Conservation (phyloP, 805 yeast genomes). For the Saturnispora quitensis region DNA sequence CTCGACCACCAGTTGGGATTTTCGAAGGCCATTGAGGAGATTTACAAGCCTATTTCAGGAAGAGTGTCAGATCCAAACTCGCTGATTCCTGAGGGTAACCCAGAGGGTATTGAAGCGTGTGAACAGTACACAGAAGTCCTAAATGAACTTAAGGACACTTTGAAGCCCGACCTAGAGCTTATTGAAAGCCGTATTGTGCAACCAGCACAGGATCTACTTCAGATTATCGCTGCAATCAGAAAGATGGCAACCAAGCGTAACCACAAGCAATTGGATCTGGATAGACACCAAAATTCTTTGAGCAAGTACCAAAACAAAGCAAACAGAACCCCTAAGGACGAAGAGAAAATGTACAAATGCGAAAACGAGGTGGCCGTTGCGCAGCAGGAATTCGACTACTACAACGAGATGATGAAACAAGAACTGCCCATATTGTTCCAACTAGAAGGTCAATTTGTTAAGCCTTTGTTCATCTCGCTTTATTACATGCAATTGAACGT, state of each 20-base stretch:
- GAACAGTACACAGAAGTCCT: constrained; percentile 87
- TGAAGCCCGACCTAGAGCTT: constrained; percentile 88
- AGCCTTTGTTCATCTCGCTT: constrained; percentile 87
- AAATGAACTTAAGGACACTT: constrained; percentile 69
- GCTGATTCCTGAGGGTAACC: constrained; percentile 83
- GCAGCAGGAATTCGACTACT: constrained; percentile 91
- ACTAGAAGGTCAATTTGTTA: constrained; percentile 85
- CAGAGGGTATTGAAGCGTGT: constrained; percentile 92
- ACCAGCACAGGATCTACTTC: constrained; percentile 86
- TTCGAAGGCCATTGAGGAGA: constrained; percentile 91
- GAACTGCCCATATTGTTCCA: constrained; percentile 84
- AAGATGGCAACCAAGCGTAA: constrained; percentile 94
- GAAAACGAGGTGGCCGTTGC: constrained; percentile 88
- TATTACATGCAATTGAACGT: constrained; percentile 97
- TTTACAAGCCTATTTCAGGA: constrained; percentile 93
- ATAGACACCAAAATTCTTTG: constrained; percentile 64
- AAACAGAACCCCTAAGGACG: constrained; percentile 81
- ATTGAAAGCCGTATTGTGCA: constrained; percentile 82
- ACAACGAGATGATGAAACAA: constrained; percentile 85
- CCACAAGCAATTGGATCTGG: constrained; percentile 91
- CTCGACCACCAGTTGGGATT: constrained; percentile 88
- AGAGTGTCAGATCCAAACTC: constrained; percentile 84
- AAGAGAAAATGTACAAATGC: constrained; percentile 78
- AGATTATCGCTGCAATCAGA: constrained; percentile 71
- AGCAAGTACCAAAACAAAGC: constrained; percentile 72